These are phyloP conservation scores for Tanacetum coccineum DNA, from an alignment of 129 eudicot species.

Conservation along the genomic window DNA sequence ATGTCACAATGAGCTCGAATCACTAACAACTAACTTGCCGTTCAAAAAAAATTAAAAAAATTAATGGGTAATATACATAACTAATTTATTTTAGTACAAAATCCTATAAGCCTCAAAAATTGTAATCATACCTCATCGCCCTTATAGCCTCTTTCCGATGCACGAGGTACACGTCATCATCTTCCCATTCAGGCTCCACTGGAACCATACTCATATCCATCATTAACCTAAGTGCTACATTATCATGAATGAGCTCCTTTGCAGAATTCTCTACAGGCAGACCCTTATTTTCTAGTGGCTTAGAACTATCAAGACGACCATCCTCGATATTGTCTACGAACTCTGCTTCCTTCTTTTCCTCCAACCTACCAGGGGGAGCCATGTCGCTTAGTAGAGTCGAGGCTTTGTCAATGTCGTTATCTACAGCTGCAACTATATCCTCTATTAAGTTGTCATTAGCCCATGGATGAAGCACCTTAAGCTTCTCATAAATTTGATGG, in stretches of 20 bases:
- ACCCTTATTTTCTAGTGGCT: conserved; percentile 14
- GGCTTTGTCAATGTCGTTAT: conserved; percentile 51
- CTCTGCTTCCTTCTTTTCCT: conserved; percentile 29
- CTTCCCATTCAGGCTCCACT: conserved; percentile 92
- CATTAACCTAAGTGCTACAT: conserved; percentile 17
- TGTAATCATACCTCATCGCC: conserved; percentile 54
- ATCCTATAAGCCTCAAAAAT: conserved; percentile 1
- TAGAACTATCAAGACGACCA: background rate
- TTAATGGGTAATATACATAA: background rate
- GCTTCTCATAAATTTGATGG: conserved; percentile 33
- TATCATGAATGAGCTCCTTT: conserved; percentile 20
- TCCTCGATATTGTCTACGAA: conserved; percentile 22
- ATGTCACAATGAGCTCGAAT: too few species aligned
- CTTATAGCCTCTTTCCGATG: conserved; percentile 77
- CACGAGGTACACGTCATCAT: conserved; percentile 70
- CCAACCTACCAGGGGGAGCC: conserved; percentile 34
- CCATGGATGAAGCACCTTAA: conserved; percentile 59
- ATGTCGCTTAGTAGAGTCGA: conserved; percentile 48
- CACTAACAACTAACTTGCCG: too few species aligned
- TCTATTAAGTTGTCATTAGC: conserved; percentile 65
- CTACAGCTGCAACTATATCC: conserved; percentile 72
- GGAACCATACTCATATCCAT: conserved; percentile 49
- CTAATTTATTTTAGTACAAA: background rate
- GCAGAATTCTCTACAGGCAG: conserved; percentile 19
- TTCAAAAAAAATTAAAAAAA: too few species aligned